A percentile compares a stretch with the other conserved stretches of the same genome.
phyloP scores from a whole-genome alignment of 2,329 filamentous ascomycete species.

The Penicillium vulpinum region DNA sequence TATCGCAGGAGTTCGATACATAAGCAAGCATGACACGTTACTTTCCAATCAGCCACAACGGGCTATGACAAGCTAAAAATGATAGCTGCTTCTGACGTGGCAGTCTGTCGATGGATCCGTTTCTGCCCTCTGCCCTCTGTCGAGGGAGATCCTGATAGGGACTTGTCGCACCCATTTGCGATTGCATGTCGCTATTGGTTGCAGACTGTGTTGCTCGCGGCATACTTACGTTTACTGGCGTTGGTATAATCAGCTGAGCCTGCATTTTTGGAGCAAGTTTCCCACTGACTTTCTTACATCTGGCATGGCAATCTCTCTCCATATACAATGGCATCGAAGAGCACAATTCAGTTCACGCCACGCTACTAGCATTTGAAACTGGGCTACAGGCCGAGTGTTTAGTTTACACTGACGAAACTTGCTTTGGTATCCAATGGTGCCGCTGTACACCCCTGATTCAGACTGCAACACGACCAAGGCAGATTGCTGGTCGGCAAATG shows the following conservation, averaged over 20 bases:
- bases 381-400: neutral
- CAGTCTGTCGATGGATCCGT: slow-evolving; percentile 22
- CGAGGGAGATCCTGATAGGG: slow-evolving; percentile 15
- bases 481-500: slow-evolving; percentile 7
- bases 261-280: slow-evolving; percentile 1
- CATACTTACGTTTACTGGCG: neutral
- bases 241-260: slow-evolving; percentile 11
- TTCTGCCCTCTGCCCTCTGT: slow-evolving; percentile 7
- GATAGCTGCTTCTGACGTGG: slow-evolving; percentile 35
- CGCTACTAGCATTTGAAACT: slow-evolving; percentile 2
- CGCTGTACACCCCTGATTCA: slow-evolving; percentile 1
- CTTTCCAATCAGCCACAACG: slow-evolving; percentile 12
- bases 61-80: slow-evolving; percentile 11
- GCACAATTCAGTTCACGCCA: neutral
- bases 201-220: neutral
- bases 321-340: slow-evolving; percentile 4
- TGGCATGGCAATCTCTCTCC: slow-evolving; percentile 4
- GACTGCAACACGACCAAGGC: slow-evolving; percentile 1
- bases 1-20: slow-evolving; percentile 20
- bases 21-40: slow-evolving; percentile 13
- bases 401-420: neutral
- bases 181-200: slow-evolving; percentile 5
- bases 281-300: slow-evolving; percentile 14
- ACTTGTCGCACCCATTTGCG: slow-evolving; percentile 9
- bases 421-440: slow-evolving; percentile 14